Evolutionary conservation across 2,329 filamentous ascomycete species (phyloP).

Genomic region (Aspergillus candidus): DNA sequence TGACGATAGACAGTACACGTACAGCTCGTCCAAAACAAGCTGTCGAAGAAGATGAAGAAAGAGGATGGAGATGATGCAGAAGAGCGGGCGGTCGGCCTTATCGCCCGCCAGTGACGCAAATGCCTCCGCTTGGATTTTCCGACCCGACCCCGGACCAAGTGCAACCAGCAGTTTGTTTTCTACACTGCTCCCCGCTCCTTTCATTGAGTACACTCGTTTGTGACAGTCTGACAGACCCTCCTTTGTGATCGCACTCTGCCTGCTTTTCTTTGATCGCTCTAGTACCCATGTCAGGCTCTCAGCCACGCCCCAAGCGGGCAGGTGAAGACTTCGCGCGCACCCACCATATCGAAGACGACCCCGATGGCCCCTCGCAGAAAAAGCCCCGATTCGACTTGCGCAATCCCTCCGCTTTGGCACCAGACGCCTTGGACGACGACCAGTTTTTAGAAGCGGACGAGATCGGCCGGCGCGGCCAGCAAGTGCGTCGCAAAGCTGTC

Average conservation of each 20-base stretch:
- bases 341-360: slow-evolving; percentile 55
- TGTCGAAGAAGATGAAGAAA: slow-evolving; percentile 1
- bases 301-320: slow-evolving; percentile 73
- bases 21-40: no score
- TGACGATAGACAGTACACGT: background rate
- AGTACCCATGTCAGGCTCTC: slow-evolving; percentile 51
- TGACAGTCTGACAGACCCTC: slow-evolving; percentile 5
- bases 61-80: slow-evolving; percentile 1
- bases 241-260: background rate
- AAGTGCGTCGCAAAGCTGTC: slow-evolving; percentile 85
- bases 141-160: slow-evolving; percentile 29
- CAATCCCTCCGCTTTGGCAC: slow-evolving; percentile 85
- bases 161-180: background rate
- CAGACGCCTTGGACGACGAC: slow-evolving; percentile 69
- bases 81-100: slow-evolving; percentile 8
- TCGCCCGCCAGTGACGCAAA: slow-evolving; percentile 33
- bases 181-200: no score
- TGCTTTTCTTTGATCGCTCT: background rate
- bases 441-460: slow-evolving; percentile 84
- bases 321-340: slow-evolving; percentile 74
- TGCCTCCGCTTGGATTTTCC: slow-evolving; percentile 35
- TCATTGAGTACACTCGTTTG: background rate
- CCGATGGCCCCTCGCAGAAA: slow-evolving; percentile 51
- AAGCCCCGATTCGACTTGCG: slow-evolving; percentile 90
- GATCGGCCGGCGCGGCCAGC: slow-evolving; percentile 66